phyloP scores from a whole-genome alignment of 352 stramenopile genomes.

The Phytophthora europaea region DNA sequence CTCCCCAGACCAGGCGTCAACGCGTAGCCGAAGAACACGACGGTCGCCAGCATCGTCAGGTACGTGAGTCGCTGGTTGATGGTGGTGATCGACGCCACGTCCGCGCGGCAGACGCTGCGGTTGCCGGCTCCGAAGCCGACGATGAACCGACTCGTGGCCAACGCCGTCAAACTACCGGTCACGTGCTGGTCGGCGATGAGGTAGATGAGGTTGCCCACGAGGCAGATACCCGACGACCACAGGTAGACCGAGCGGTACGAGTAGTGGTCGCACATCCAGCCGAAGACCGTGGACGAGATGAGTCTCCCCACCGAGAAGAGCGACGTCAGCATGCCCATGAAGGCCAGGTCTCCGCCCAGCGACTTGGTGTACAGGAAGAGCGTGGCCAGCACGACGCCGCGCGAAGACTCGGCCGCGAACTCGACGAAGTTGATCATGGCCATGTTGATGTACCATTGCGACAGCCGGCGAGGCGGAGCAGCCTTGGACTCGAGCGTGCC shows the following conservation, averaged over 20 bases:
- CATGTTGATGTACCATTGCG: conserved; percentile 77
- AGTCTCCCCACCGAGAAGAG: conserved; percentile 77
- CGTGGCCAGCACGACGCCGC: conserved; percentile 75
- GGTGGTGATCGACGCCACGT: conserved; percentile 73
- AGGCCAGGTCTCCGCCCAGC: conserved; percentile 70
- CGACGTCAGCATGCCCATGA: conserved; percentile 81
- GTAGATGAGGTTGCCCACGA: conserved; percentile 77
- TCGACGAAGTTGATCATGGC: conserved; percentile 84
- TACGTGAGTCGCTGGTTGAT: conserved; percentile 78
- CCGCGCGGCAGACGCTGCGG: conserved; percentile 73
- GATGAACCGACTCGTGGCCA: conserved; percentile 70
- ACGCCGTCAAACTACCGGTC: conserved; percentile 55
- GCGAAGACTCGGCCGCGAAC: conserved; percentile 78
- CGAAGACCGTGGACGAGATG: conserved; percentile 80
- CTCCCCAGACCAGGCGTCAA: conserved; percentile 72
- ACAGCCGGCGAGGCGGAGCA: conserved; percentile 42
- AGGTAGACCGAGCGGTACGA: conserved; percentile 83
- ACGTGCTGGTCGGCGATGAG: conserved; percentile 70
- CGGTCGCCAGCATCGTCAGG: conserved; percentile 71
- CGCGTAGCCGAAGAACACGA: conserved; percentile 81
- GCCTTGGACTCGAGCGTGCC: conserved; percentile 22
- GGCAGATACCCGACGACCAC: conserved; percentile 68
- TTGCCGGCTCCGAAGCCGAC: conserved; percentile 82
- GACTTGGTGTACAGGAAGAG: conserved; percentile 88
- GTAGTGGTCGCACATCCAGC: conserved; percentile 84